phyloP scores from a whole-genome alignment of 306 rosid genomes.

The Elaeagnus macrophylla region DNA sequence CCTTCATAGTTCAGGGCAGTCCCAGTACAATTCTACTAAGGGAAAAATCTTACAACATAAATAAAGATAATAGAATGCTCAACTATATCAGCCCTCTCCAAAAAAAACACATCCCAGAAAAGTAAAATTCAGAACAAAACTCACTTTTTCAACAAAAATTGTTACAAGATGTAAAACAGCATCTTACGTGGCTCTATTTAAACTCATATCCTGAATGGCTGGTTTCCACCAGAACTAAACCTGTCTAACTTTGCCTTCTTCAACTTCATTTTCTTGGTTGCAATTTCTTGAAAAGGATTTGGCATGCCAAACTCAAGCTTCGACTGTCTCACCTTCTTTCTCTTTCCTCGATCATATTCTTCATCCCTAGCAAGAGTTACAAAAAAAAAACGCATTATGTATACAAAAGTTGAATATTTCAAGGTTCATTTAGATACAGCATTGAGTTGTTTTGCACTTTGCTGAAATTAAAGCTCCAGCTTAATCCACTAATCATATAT shows the following conservation, averaged over 20 bases:
- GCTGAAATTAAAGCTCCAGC: neutral
- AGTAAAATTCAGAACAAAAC: no score
- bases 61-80: no score
- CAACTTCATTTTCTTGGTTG: constrained; percentile 31
- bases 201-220: constrained; percentile 77
- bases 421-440: neutral
- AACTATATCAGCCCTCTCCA: no score
- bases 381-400: neutral
- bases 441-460: neutral
- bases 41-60: no score
- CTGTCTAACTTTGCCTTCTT: constrained; percentile 47
- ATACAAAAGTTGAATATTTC: neutral
- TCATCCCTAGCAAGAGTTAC: constrained; percentile 55
- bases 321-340: constrained; percentile 55
- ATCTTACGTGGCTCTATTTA: constrained; percentile 1
- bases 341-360: constrained; percentile 76
- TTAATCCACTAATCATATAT: neutral
- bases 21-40: no score
- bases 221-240: constrained; percentile 37
- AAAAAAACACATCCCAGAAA: no score
- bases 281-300: constrained; percentile 69
- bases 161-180: no score
- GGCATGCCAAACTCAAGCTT: constrained; percentile 47
- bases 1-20: no score
- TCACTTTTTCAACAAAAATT: no score